phyloP scores from a whole-genome alignment of 345 rosid species.

The Citrus cavaleriei region DNA sequence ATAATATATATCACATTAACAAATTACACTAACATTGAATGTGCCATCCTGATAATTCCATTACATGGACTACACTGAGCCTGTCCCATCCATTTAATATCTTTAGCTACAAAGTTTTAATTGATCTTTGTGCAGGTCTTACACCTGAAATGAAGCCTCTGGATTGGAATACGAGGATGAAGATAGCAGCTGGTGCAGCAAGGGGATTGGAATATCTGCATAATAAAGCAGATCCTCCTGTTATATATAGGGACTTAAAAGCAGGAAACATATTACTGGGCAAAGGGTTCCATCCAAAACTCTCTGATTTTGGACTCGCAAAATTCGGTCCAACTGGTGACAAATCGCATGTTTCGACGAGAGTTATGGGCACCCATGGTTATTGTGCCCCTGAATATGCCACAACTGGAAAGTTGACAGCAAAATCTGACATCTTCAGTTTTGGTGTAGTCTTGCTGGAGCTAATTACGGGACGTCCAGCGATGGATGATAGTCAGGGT shows the following conservation, averaged over 20 bases:
- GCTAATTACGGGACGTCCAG: slow-evolving; percentile 59
- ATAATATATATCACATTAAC: background rate
- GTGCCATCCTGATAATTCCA: background rate
- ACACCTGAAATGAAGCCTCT: slow-evolving; percentile 31
- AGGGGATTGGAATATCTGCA: slow-evolving; percentile 64
- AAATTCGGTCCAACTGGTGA: slow-evolving; percentile 62
- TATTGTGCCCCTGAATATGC: slow-evolving; percentile 82
- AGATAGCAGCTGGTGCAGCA: slow-evolving; percentile 58
- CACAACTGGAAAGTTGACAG: slow-evolving; percentile 43
- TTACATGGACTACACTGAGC: background rate
- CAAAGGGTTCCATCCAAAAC: slow-evolving; percentile 46
- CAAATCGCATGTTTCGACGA: slow-evolving; percentile 58
- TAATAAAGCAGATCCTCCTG: slow-evolving; percentile 43
- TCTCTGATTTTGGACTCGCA: slow-evolving; percentile 77
- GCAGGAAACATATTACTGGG: slow-evolving; percentile 55
- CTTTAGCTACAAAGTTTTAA: background rate
- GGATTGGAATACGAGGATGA: slow-evolving; percentile 65
- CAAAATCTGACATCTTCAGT: slow-evolving; percentile 66
- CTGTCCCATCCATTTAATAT: background rate
- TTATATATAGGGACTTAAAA: slow-evolving; percentile 66
- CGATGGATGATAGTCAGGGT: slow-evolving; percentile 26
- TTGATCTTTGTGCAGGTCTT: slow-evolving; percentile 31
- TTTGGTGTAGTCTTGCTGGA: slow-evolving; percentile 68
- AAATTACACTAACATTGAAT: background rate
- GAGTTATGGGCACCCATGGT: slow-evolving; percentile 72